Evolutionary conservation across 371 early-diverging fungal genomes (phyloP), one percentile per base, ranked within the genome.

Genomic region (Funneliformis caledonium): DNA sequence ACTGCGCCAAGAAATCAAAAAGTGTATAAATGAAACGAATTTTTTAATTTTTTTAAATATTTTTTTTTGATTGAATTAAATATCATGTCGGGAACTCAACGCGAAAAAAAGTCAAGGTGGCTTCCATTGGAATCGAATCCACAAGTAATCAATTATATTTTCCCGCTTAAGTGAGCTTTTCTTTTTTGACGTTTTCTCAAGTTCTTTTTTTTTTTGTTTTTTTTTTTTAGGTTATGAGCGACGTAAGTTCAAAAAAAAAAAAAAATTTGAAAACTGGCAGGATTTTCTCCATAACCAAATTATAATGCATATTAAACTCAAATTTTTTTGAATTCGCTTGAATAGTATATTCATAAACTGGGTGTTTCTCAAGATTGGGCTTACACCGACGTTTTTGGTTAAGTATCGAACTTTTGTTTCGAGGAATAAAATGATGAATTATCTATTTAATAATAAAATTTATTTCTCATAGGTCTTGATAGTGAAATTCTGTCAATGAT

Each of bases 401-500:
- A 82, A 42, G 26, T 16, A 6, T 6, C 16, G 2, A 12, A 26
- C 42, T 42, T 19, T 45, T 43, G 37, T 37, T 3, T 37, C 37
- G 37, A 37, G 37, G 0, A 37, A 37, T 65, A 26, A 11, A 65
- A n/a, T 5, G 12, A 33, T n/a, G 12, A 65, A 65, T 65, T 33
- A 65, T n/a, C 37, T 37, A 37, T 2, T 37, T 37, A 37, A 37
- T 3, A 37, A 37, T 12, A 8, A 12, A 50, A 7, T 43, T 4
- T 56, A 72, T 60, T 33, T n/a, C 7, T 37, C 4, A 26, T 77
- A 90, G 93, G 93, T 2, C 91, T 97, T n/a, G 97, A 98, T 77
- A 88, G 89, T 8, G 97, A 96, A 37, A 83, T 94, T 14, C 85
- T 98, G 14, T 85, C 86, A 14, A 91, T 95, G 88, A 87, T 97